Conservation (phyloP, 2,329 filamentous ascomycete species). For the Coleophoma cylindrospora region DNA sequence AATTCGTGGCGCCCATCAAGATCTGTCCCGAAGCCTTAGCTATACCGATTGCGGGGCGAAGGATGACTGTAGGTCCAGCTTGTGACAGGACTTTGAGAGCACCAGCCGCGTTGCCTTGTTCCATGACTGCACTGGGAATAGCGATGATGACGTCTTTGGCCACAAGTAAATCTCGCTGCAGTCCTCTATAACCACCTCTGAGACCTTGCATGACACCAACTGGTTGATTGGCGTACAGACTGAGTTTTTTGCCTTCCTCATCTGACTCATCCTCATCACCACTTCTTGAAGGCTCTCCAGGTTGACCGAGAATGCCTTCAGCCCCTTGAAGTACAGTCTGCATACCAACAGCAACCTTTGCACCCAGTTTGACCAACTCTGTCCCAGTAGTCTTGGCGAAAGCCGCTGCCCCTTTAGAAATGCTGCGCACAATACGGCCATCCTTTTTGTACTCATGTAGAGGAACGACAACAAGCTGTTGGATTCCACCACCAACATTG, state of each 20-base stretch:
- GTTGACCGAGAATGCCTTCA: slow-evolving; percentile 66
- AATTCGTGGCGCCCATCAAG: slow-evolving; percentile 86
- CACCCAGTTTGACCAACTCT: slow-evolving; percentile 89
- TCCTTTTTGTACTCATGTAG: slow-evolving; percentile 93
- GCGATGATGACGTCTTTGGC: slow-evolving; percentile 91
- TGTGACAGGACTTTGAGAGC: slow-evolving; percentile 74
- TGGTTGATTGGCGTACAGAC: slow-evolving; percentile 90
- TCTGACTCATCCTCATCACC: slow-evolving; percentile 56
- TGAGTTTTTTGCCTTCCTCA: slow-evolving; percentile 74
- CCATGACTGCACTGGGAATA: slow-evolving; percentile 85
- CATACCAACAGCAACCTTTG: slow-evolving; percentile 90
- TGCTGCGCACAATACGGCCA: slow-evolving; percentile 83
- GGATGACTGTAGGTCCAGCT: slow-evolving; percentile 86
- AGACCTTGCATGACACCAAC: slow-evolving; percentile 83
- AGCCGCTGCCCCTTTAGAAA: slow-evolving; percentile 82
- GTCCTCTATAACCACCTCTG: slow-evolving; percentile 72
- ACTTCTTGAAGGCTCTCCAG: slow-evolving; percentile 27
- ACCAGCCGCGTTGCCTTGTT: slow-evolving; percentile 75
- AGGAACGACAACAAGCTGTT: slow-evolving; percentile 82
- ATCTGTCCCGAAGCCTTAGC: slow-evolving; percentile 86
- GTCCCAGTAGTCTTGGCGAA: slow-evolving; percentile 93
- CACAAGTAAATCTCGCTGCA: slow-evolving; percentile 81
- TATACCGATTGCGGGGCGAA: slow-evolving; percentile 85
- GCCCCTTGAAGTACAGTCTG: slow-evolving; percentile 89
- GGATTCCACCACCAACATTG: slow-evolving; percentile 83